Conservation (phyloP, 2,329 filamentous ascomycete species). For the Tolypocladium endophyticum region DNA sequence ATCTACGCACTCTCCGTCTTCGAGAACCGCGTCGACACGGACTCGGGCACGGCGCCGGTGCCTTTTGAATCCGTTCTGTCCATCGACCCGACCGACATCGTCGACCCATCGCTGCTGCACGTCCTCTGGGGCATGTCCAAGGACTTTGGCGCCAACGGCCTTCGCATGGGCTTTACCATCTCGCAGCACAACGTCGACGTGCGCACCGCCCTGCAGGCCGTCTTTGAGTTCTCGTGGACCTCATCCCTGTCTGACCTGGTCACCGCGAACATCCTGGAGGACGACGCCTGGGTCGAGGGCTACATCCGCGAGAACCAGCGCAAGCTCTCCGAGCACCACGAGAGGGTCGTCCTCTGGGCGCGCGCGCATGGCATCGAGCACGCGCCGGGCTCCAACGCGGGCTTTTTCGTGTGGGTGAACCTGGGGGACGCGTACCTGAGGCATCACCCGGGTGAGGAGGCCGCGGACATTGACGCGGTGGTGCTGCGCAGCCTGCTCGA, state of each 20-base stretch:
- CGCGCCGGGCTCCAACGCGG: slow-evolving; percentile 36
- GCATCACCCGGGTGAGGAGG: slow-evolving; percentile 5
- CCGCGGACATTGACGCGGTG: slow-evolving; percentile 11
- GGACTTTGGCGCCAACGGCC: slow-evolving; percentile 47
- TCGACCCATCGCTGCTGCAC: slow-evolving; percentile 40
- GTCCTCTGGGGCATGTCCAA: slow-evolving; percentile 36
- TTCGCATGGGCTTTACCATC: slow-evolving; percentile 40
- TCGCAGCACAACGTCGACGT: slow-evolving; percentile 32
- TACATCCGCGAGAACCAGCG: slow-evolving; percentile 33
- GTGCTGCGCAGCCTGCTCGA: slow-evolving; percentile 18
- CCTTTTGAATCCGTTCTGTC: slow-evolving; percentile 36
- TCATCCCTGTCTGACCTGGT: slow-evolving; percentile 32
- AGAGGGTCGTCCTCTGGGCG: slow-evolving; percentile 24
- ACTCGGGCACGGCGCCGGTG: slow-evolving; percentile 9
- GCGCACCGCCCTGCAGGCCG: slow-evolving; percentile 23
- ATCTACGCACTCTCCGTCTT: slow-evolving; percentile 43
- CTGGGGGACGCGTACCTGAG: slow-evolving; percentile 22
- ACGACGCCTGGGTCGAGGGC: slow-evolving; percentile 28
- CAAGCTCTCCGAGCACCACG: slow-evolving; percentile 27
- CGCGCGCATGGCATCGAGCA: slow-evolving; percentile 30
- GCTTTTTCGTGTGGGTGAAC: slow-evolving; percentile 45
- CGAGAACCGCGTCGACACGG: slow-evolving; percentile 22
- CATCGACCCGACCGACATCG: slow-evolving; percentile 29
- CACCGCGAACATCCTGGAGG: slow-evolving; percentile 30
- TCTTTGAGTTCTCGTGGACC: slow-evolving; percentile 30